Conservation (phyloP, 179 eudicot genomes). For the Camellia oleifera region DNA sequence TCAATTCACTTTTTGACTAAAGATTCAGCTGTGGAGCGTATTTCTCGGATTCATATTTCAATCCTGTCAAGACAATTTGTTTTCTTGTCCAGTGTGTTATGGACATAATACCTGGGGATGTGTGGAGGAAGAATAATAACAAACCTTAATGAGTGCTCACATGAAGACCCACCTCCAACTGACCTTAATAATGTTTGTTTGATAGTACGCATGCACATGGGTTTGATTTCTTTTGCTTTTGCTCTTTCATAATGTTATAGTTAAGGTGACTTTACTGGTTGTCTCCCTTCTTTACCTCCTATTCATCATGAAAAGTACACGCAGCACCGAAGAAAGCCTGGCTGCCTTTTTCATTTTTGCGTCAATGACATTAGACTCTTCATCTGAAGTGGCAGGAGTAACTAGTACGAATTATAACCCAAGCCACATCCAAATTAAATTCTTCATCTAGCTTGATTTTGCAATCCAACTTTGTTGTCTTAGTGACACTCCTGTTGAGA, state of each 20-base stretch:
- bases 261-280: not conserved
- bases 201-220: not conserved
- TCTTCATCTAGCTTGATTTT: not conserved
- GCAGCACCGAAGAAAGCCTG: not conserved
- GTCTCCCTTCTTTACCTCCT: not conserved
- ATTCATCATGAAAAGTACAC: not conserved
- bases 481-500: not conserved
- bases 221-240: not conserved
- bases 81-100: not conserved
- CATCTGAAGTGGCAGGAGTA: constrained; percentile 7
- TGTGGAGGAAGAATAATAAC: not conserved
- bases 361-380: not conserved
- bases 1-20: not conserved
- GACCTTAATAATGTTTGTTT: not conserved
- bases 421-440: not conserved
- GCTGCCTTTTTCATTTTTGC: not conserved
- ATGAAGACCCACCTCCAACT: not conserved
- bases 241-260: not conserved
- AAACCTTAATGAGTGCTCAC: constrained; percentile 1
- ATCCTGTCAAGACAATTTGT: not conserved
- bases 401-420: not conserved
- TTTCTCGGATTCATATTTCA: not conserved
- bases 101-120: not conserved
- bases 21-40: not conserved
- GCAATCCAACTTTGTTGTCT: not conserved